Base-by-base conservation (phyloP, 352 stramenopile species). In the Pythium dissotocum region DNA sequence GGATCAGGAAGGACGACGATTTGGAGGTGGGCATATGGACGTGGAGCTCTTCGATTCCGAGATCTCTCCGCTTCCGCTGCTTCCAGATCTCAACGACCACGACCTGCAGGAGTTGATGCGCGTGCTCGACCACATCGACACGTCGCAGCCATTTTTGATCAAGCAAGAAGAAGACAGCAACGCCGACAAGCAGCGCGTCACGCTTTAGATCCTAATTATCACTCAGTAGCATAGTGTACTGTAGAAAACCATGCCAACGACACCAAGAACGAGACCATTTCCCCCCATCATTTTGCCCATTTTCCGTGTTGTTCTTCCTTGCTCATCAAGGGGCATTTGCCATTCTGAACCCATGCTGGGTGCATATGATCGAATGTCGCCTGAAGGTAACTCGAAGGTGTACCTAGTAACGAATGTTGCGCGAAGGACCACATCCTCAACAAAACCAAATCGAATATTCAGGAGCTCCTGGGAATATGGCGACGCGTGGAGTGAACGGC, bases 401-500 rank as follows among this genome's bases (percentile, higher is more conserved):
- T 12, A 51, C 56, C 26, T 4, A 26, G 8, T 30, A 42, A 4
- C 18, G 30, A 24, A 55, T 55, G 61, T 67, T 61, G 61, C 51
- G 61, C 21, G 40, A 53, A 67, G 48, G 0, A 9, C 38, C 18
- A 6, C 4, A 38, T 16, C 18, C n/a, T 36, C 2, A 32, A 32
- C 4, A 40, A 28, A 32, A 38, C 26, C 18, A 30, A 58, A 42
- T 36, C 18, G 52, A 26, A 42, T 28, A 5, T 24, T 38, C 21
- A 21, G 16, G 35, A 48, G 40, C 14, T 26, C 33, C 38, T 13
- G 14, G 4, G 4, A 70, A 61, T 12, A 87, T 86, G 79, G 76
- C 76, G 44, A 65, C 69, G 32, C 60, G 66, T 0, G 83, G 83
- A 1, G 69, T 88, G 53, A 88, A 91, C 73, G 83, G 80, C 46